Conservation (phyloP, 305 asterid genomes). For the Euphrasia arctica region DNA sequence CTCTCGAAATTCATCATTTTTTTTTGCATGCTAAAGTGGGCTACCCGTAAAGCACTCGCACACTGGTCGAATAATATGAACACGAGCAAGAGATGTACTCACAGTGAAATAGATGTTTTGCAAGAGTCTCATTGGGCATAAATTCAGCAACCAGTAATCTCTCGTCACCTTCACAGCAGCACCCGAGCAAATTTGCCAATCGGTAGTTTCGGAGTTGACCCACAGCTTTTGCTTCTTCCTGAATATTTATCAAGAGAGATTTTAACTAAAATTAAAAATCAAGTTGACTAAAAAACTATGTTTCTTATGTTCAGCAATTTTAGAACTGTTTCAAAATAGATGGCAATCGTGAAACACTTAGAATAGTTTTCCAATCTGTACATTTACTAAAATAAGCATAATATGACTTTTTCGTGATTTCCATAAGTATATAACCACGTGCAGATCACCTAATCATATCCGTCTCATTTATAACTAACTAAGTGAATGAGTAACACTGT, state of each 20-base stretch:
- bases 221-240: slow-evolving; percentile 94
- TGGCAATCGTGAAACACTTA: not conserved
- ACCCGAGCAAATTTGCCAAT: slow-evolving; percentile 84
- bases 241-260: slow-evolving; percentile 26
- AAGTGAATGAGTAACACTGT: not conserved
- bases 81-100: slow-evolving; percentile 32
- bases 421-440: not conserved
- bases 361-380: not conserved
- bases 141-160: slow-evolving; percentile 90
- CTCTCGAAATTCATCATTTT: too few species aligned
- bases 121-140: slow-evolving; percentile 93
- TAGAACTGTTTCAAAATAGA: not conserved
- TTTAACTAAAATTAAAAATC: slow-evolving; percentile 13
- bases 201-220: slow-evolving; percentile 81
- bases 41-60: not conserved
- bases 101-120: slow-evolving; percentile 93
- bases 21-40: too few species aligned
- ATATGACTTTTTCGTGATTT: too few species aligned
- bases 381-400: not conserved
- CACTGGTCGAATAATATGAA: not conserved
- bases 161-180: slow-evolving; percentile 96
- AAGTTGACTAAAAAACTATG: not conserved
- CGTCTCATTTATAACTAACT: not conserved
- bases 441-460: not conserved
- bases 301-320: not conserved